phyloP scores from a whole-genome alignment of 169 alveolate genomes.

The Eimeria acervulina region DNA sequence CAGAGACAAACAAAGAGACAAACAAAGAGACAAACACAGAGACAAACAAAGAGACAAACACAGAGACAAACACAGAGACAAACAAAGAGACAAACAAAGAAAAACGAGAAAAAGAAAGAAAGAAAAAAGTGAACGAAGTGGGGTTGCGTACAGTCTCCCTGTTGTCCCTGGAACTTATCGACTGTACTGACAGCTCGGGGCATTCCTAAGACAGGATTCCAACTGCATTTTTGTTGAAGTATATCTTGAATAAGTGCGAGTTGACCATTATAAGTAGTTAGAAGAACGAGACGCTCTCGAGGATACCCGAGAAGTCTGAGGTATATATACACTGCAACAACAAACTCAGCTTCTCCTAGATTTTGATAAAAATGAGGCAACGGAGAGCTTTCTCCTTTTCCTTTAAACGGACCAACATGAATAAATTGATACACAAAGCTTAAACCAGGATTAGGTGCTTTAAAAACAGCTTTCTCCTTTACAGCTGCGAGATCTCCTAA shows the following conservation, averaged over 20 bases:
- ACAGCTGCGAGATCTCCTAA: constrained; percentile 87
- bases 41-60: too few species aligned
- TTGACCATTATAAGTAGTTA: constrained; percentile 97
- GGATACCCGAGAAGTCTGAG: constrained; percentile 95
- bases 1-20: too few species aligned
- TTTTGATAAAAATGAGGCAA: constrained; percentile 95
- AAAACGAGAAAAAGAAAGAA: too few species aligned
- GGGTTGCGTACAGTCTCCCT: constrained; percentile 89
- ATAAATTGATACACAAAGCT: constrained; percentile 91
- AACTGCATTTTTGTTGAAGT: constrained; percentile 89
- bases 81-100: too few species aligned
- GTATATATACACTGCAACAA: constrained; percentile 95
- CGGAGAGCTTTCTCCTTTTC: constrained; percentile 93
- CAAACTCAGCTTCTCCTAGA: constrained; percentile 96
- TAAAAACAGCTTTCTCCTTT: constrained; percentile 73
- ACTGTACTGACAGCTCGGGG: constrained; percentile 92
- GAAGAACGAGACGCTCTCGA: constrained; percentile 90
- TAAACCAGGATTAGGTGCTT: constrained; percentile 86
- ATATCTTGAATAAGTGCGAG: constrained; percentile 92
- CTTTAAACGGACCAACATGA: constrained; percentile 90
- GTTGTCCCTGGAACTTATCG: constrained; percentile 96
- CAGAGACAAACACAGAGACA: too few species aligned
- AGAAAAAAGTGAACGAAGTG: constrained; percentile 53
- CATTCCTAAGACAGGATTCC: constrained; percentile 90
- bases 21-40: too few species aligned